Evolutionary conservation across 73 alveolate genomes (phyloP).

Genomic region (Tetrahymena thermophila): DNA sequence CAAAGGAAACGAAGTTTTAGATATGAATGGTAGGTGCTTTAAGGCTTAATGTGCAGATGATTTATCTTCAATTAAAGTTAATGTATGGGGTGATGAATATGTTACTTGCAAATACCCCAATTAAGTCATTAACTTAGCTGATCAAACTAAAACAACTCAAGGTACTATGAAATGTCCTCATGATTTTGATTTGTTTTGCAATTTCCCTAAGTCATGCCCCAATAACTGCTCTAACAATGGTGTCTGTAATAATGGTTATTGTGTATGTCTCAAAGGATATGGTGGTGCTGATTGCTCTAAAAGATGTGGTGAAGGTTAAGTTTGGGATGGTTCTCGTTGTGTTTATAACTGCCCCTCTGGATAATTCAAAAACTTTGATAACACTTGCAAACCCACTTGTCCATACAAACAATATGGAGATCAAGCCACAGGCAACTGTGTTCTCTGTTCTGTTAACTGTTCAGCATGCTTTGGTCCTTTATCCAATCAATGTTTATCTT

Average conservation of each 20-base stretch:
- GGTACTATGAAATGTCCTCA: background rate
- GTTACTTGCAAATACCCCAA: background rate
- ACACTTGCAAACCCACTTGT: background rate
- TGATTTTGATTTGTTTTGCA: background rate
- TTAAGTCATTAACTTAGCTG: background rate
- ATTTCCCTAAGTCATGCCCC: background rate
- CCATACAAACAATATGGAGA: background rate
- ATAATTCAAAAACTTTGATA: background rate
- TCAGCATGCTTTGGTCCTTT: background rate
- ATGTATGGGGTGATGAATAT: background rate
- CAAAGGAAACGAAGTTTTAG: background rate
- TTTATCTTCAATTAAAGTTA: background rate
- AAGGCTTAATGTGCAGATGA: background rate
- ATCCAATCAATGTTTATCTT: background rate
- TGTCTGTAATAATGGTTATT: background rate
- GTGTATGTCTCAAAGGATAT: background rate
- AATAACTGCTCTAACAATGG: background rate
- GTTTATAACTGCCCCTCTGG: background rate
- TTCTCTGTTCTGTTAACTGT: background rate
- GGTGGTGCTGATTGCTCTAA: background rate
- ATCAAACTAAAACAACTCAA: background rate
- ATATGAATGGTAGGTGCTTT: background rate
- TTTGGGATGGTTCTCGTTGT: background rate
- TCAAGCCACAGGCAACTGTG: background rate
- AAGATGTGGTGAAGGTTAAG: background rate